Percentiles rank a stretch among this genome's conserved stretches.
These are phyloP conservation scores for Medicago ruthenica DNA, from an alignment of 306 rosid species.

Conservation along the genomic window DNA sequence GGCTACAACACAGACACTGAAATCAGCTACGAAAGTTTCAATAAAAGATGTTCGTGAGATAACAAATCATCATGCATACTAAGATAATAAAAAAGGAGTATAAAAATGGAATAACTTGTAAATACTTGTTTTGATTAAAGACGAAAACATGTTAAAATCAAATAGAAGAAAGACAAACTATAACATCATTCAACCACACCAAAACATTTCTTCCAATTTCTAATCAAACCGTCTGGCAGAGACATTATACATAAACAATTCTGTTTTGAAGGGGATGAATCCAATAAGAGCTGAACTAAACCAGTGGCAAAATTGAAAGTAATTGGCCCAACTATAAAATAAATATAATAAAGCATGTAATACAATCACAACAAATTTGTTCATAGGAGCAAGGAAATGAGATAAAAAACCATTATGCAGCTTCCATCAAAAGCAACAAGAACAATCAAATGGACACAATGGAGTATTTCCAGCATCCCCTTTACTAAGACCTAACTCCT, in stretches of 20 bases:
- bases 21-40: conserved; percentile 1
- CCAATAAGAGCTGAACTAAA: not conserved
- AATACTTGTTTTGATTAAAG: not conserved
- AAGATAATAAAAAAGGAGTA: not conserved
- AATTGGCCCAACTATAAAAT: no score
- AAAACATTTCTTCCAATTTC: not conserved
- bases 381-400: not conserved
- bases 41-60: not conserved
- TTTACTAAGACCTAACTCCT: conserved; percentile 65
- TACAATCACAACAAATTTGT: conserved; percentile 18
- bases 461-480: conserved; percentile 75
- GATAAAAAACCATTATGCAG: not conserved
- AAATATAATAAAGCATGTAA: not conserved
- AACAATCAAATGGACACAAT: conserved; percentile 87
- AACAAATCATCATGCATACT: not conserved
- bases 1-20: not conserved
- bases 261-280: conserved; percentile 26
- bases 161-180: not conserved
- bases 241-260: conserved; percentile 10
- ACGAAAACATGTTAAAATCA: not conserved
- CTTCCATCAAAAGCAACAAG: conserved; percentile 73
- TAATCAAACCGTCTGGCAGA: conserved; percentile 9
- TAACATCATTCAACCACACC: not conserved
- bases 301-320: not conserved
- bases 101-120: not conserved